phyloP scores from a whole-genome alignment of 2,329 filamentous ascomycete species.

The Zasmidium angulare region DNA sequence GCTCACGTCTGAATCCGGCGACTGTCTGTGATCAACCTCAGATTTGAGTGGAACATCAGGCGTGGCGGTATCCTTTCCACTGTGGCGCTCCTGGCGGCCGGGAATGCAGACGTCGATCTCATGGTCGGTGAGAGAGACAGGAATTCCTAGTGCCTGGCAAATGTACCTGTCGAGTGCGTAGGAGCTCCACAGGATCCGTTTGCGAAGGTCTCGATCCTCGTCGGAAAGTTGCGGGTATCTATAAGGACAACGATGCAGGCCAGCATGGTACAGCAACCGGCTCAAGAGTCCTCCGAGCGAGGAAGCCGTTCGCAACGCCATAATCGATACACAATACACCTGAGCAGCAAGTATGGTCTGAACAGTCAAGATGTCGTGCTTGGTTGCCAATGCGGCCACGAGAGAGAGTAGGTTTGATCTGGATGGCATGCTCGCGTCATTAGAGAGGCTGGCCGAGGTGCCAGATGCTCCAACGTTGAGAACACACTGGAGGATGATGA shows the following conservation, averaged over 20 bases:
- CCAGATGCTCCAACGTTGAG: slow-evolving; percentile 46
- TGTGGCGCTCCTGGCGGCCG: slow-evolving; percentile 29
- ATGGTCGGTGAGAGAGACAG: slow-evolving; percentile 37
- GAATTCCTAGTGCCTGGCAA: slow-evolving; percentile 40
- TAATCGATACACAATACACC: slow-evolving; percentile 49
- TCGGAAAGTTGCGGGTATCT: slow-evolving; percentile 41
- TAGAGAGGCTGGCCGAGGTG: slow-evolving; percentile 33
- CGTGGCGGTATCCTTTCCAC: neutral
- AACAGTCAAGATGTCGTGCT: slow-evolving; percentile 47
- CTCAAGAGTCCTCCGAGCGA: slow-evolving; percentile 50
- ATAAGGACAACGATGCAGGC: slow-evolving; percentile 53
- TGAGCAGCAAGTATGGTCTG: slow-evolving; percentile 52
- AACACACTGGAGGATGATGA: slow-evolving; percentile 51
- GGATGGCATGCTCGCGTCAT: slow-evolving; percentile 39
- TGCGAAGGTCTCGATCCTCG: slow-evolving; percentile 36
- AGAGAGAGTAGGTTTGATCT: slow-evolving; percentile 38
- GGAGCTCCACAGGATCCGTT: slow-evolving; percentile 44
- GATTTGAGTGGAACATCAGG: neutral
- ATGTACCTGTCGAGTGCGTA: slow-evolving; percentile 42
- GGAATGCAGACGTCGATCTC: slow-evolving; percentile 43
- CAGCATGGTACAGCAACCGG: slow-evolving; percentile 51
- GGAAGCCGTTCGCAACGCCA: slow-evolving; percentile 52
- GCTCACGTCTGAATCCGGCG: slow-evolving; percentile 5
- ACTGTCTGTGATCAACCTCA: neutral
- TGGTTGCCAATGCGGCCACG: slow-evolving; percentile 40